Base-by-base conservation (phyloP, 2,329 filamentous ascomycete species). In the Aspergillus tubingensis region DNA sequence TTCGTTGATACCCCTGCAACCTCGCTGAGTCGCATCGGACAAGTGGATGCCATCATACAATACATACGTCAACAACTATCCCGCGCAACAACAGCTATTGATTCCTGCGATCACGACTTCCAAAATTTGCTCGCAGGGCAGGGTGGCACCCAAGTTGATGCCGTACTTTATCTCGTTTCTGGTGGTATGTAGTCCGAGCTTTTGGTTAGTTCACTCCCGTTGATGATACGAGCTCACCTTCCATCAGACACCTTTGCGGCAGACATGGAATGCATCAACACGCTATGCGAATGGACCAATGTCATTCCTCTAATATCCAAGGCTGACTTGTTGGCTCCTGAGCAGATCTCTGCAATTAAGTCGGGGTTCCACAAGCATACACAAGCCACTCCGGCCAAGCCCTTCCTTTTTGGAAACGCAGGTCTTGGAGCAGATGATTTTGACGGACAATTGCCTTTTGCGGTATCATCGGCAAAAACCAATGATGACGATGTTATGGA, bases 401-500 rank as follows among this genome's bases (percentile, higher is more conserved):
- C 84, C 1, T 95, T 96, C 72, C 80, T 85, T 8, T 94, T 95
- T 65, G 81, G 82, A 15, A 76, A 79, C 23, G 69, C 70, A 49
- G 64, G 61, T 44, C 64, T 62, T 17, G 63, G 62, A 6, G 60
- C 70, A 25, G 67, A 73, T 27, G 60, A 61, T 21, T 58, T 69
- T 8, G 65, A 66, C n/a, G 68, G 75, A 1, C 73, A 74, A 11
- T 79, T 79, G 60, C 86, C 88, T 2, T 96, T 91, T 71, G 87
- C 91, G 0, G 83, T 96, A 19, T 97, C 94, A 1, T 95, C 90
- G 19, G 85, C 85, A 11, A 81, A 85, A 23, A 86, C 84, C 1
- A 85, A 85, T 21, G 92, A 97, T 68, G 80, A 87, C 62, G 91
- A 96, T 41, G 87, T 84, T 47, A 96, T 98, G 88, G 94, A 98